Percentiles rank a stretch among this genome's conserved stretches.
phyloP scores from a whole-genome alignment of 805 yeast species.

The Metschnikowia peoriensis region DNA sequence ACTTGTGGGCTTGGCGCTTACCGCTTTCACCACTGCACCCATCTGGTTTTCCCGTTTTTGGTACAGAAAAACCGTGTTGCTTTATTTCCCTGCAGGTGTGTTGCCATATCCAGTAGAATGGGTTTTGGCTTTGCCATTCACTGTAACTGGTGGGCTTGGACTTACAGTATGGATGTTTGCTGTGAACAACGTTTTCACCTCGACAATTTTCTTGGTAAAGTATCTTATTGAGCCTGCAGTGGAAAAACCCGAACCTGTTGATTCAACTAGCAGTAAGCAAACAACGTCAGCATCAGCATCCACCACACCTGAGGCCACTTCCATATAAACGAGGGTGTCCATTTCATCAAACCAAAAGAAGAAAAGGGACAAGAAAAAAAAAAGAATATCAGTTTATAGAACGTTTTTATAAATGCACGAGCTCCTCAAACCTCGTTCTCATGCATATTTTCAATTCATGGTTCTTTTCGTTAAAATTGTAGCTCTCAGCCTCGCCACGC shows the following conservation, averaged over 20 bases:
- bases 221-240: slow-evolving; percentile 20
- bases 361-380: neutral
- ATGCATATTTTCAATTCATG: slow-evolving; percentile 12
- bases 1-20: slow-evolving; percentile 32
- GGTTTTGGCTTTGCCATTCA: slow-evolving; percentile 60
- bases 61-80: slow-evolving; percentile 53
- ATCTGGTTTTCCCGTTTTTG: slow-evolving; percentile 48
- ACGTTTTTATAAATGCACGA: neutral
- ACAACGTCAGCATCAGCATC: neutral
- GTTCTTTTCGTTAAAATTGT: slow-evolving; percentile 10
- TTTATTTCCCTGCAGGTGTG: slow-evolving; percentile 56
- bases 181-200: slow-evolving; percentile 28
- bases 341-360: no score
- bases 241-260: slow-evolving; percentile 12
- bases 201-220: slow-evolving; percentile 14
- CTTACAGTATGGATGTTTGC: slow-evolving; percentile 55
- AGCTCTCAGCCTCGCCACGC: slow-evolving; percentile 10
- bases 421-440: slow-evolving; percentile 15
- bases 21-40: slow-evolving; percentile 45
- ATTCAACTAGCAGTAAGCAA: neutral
- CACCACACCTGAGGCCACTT: neutral
- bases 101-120: slow-evolving; percentile 58
- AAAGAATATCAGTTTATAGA: neutral
- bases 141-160: slow-evolving; percentile 62
- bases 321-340: neutral